Evolutionary conservation across 169 alveolate species (phyloP).

Genomic region (Toxoplasma gondii): DNA sequence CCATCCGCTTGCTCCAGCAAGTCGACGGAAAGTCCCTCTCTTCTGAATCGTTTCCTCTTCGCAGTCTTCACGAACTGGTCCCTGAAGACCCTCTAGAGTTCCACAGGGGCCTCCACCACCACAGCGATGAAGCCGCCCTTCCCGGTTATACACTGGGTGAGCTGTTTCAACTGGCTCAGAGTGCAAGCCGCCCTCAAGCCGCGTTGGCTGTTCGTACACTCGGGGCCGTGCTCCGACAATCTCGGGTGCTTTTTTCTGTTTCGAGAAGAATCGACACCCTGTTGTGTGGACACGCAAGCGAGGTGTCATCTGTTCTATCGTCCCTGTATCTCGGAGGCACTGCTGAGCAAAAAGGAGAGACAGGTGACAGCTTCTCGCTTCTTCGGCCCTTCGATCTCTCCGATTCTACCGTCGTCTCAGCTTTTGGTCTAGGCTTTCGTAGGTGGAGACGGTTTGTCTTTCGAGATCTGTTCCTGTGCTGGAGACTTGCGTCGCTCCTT

Average conservation of each 20-base stretch:
- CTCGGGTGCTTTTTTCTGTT: not conserved
- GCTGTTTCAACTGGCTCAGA: constrained; percentile 67
- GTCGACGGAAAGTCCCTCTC: not conserved
- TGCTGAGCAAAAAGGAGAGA: not conserved
- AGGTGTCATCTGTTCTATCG: not conserved
- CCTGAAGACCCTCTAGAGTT: constrained; percentile 56
- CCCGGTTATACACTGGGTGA: constrained; percentile 72
- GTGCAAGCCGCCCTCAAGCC: constrained; percentile 65
- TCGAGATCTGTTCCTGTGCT: constrained; percentile 11
- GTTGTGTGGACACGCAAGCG: not conserved
- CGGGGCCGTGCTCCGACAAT: not conserved
- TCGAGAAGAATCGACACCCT: not conserved
- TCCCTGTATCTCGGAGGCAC: not conserved
- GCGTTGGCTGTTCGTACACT: constrained; percentile 69
- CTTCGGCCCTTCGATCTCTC: not conserved
- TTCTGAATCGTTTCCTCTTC: not conserved
- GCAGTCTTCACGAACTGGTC: not conserved
- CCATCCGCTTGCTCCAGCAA: not conserved
- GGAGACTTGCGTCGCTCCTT: not conserved
- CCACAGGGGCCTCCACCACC: constrained; percentile 71
- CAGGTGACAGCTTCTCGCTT: not conserved
- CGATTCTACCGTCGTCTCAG: not conserved
- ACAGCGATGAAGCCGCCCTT: constrained; percentile 64
- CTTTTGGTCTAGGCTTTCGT: not conserved
- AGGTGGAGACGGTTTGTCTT: constrained; percentile 13